Percentiles rank a stretch among this genome's conserved stretches.
phyloP scores from a whole-genome alignment of 768 basidiomycete species.

The Boletus edulis region DNA sequence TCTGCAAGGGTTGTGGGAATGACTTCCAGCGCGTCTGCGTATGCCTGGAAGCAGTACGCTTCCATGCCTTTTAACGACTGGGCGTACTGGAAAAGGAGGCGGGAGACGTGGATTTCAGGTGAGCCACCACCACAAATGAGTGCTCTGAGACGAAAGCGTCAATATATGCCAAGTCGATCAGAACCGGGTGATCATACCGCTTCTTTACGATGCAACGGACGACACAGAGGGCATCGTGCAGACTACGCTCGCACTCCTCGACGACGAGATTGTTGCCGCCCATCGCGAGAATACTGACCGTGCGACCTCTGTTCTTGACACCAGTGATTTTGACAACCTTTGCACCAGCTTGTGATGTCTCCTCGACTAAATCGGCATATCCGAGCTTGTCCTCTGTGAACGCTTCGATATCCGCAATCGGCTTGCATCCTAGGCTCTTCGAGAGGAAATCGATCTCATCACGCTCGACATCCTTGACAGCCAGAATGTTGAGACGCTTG shows the following conservation, averaged over 20 bases:
- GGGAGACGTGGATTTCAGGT: constrained; percentile 96
- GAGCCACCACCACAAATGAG: constrained; percentile 96
- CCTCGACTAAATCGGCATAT: constrained; percentile 93
- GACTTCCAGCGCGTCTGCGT: constrained; percentile 95
- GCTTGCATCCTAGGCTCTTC: constrained; percentile 93
- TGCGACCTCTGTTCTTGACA: constrained; percentile 90
- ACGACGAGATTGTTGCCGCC: constrained; percentile 90
- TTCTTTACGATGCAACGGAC: constrained; percentile 98
- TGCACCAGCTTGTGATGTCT: constrained; percentile 73
- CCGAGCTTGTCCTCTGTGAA: constrained; percentile 99
- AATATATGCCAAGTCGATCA: neutral
- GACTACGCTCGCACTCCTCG: constrained; percentile 94
- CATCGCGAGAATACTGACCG: constrained; percentile 93
- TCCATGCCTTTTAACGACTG: constrained; percentile 97
- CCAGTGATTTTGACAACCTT: constrained; percentile 96
- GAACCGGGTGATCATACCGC: constrained; percentile 51
- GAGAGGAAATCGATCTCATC: constrained; percentile 98
- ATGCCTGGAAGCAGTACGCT: constrained; percentile 98
- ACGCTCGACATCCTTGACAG: constrained; percentile 95
- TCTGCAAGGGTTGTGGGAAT: constrained; percentile 98
- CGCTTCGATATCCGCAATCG: constrained; percentile 94
- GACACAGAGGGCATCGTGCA: constrained; percentile 99
- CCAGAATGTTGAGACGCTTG: constrained; percentile 93
- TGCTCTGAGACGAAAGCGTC: constrained; percentile 47
- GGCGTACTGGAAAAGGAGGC: constrained; percentile 84